These are phyloP conservation scores for Baudoinia panamericana DNA, from an alignment of 495 filamentous ascomycete genomes.

Conservation along the genomic window DNA sequence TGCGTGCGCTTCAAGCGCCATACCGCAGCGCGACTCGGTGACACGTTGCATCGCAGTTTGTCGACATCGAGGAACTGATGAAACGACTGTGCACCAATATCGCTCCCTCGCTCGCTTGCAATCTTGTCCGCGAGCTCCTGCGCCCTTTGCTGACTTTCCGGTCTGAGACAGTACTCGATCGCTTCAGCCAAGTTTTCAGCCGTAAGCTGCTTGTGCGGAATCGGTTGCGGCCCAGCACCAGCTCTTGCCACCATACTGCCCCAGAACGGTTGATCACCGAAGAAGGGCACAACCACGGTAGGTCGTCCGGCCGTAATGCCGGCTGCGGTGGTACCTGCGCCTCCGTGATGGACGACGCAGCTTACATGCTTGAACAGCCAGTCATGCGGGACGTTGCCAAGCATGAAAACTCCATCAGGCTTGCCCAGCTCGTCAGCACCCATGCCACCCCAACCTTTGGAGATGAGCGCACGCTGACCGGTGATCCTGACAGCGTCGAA, in stretches of 20 bases:
- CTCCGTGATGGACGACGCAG: conserved; percentile 52
- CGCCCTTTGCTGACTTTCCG: conserved; percentile 29
- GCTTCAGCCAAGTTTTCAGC: conserved; percentile 32
- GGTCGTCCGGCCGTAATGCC: conserved; percentile 45
- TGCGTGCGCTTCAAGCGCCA: conserved; percentile 31
- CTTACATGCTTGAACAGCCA: conserved; percentile 54
- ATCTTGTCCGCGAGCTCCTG: conserved; percentile 29
- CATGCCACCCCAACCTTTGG: conserved; percentile 51
- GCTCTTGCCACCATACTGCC: conserved; percentile 42
- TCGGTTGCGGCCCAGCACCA: conserved; percentile 37
- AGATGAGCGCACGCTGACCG: conserved; percentile 46
- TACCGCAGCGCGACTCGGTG: conserved; percentile 26
- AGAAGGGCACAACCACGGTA: conserved; percentile 51
- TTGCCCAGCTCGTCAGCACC: conserved; percentile 34
- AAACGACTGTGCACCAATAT: conserved; percentile 30
- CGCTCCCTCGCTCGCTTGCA: conserved; percentile 28
- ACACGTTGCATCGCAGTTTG: conserved; percentile 27
- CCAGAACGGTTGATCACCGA: conserved; percentile 52
- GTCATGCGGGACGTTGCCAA: conserved; percentile 50
- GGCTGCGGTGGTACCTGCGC: conserved; percentile 52
- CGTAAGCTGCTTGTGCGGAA: conserved; percentile 34
- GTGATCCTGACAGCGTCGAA: conserved; percentile 40
- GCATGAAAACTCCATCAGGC: conserved; percentile 39
- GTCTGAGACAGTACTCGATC: conserved; percentile 29
- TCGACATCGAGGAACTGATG: conserved; percentile 31